These are phyloP conservation scores for Populus pruinosa DNA, from an alignment of 345 rosid species.

Conservation along the genomic window DNA sequence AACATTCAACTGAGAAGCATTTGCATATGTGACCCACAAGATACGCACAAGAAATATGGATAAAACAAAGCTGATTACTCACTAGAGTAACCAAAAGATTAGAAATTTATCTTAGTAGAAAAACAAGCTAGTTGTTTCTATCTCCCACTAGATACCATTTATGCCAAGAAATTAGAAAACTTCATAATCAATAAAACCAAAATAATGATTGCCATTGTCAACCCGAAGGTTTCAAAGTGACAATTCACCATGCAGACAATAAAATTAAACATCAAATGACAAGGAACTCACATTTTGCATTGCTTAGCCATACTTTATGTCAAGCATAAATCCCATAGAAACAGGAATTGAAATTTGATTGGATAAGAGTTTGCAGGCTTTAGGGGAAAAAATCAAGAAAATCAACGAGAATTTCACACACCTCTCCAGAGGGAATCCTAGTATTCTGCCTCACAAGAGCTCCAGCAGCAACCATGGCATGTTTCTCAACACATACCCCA, in stretches of 20 bases:
- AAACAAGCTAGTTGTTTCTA: no score
- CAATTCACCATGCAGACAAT: not conserved
- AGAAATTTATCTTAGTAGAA: no score
- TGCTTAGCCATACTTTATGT: not conserved
- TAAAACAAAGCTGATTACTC: no score
- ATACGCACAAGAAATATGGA: no score
- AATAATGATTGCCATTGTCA: not conserved
- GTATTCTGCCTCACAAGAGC: slow-evolving; percentile 90
- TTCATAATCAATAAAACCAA: not conserved
- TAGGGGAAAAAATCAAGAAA: not conserved
- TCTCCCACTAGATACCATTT: no score
- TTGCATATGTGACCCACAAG: no score
- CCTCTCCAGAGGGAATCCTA: slow-evolving; percentile 84
- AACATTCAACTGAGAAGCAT: no score
- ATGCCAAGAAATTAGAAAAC: no score
- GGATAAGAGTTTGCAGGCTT: not conserved
- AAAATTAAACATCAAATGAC: not conserved
- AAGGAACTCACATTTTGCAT: not conserved
- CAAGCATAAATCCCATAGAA: not conserved
- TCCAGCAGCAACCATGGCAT: slow-evolving; percentile 96
- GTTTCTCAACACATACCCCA: slow-evolving; percentile 79
- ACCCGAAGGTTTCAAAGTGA: not conserved
- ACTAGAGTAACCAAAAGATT: no score
- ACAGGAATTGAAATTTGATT: not conserved
- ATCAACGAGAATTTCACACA: slow-evolving; percentile 11